Evolutionary conservation across 1,139 yeast genomes (phyloP).

Genomic region (Schwanniomyces etchellsii): DNA sequence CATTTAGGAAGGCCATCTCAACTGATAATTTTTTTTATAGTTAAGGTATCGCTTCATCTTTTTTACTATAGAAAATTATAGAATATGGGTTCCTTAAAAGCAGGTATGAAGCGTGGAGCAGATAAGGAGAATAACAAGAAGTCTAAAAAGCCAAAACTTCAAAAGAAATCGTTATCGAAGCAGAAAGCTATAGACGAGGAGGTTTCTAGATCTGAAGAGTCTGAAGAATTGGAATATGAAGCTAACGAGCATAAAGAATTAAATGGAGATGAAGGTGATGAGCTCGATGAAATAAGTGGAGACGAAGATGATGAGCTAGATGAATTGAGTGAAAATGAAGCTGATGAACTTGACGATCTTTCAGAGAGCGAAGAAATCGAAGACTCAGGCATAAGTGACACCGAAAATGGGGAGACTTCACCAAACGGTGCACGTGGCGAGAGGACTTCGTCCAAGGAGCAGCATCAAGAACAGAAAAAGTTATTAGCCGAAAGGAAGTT

Average conservation of each 20-base stretch:
- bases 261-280: constrained; percentile 3
- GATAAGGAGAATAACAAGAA: constrained; percentile 12
- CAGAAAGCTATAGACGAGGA: constrained; percentile 4
- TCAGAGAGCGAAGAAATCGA: constrained; percentile 13
- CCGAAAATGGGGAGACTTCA: constrained; percentile 14
- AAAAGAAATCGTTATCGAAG: constrained; percentile 10
- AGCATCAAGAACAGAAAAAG: constrained; percentile 81
- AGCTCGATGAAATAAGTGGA: constrained; percentile 10
- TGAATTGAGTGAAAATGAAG: constrained; percentile 10
- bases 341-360: constrained; percentile 3
- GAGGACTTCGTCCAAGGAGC: constrained; percentile 56
- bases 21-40: neutral
- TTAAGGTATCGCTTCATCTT: no score
- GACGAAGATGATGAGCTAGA: constrained; percentile 11
- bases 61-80: no score
- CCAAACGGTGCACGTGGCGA: no score
- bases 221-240: constrained; percentile 1
- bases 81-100: constrained; percentile 22
- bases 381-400: constrained; percentile 10
- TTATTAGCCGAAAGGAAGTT: constrained; percentile 77
- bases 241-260: constrained; percentile 6
- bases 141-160: constrained; percentile 23
- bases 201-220: constrained; percentile 3
- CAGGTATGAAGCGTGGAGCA: constrained; percentile 30
- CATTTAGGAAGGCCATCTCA: neutral